A percentile compares a stretch with the other conserved stretches of the same genome.
phyloP scores from a whole-genome alignment of 495 filamentous ascomycete genomes.

The Penicillium pancosmium region DNA sequence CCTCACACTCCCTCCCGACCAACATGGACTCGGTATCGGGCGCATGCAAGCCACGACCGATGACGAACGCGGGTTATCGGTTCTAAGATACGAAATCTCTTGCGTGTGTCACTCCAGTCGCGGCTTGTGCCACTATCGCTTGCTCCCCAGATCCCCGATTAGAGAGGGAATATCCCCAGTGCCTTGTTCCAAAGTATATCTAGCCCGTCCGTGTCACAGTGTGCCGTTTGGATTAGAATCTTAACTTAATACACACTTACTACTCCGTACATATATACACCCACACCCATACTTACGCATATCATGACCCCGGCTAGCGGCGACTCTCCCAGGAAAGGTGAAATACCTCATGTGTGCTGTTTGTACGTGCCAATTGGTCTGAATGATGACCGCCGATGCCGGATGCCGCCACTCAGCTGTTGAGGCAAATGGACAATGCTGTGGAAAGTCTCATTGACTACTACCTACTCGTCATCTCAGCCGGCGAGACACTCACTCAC shows the following conservation, averaged over 20 bases:
- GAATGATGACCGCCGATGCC: not conserved
- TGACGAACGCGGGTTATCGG: conserved; percentile 2
- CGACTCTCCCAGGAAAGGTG: not conserved
- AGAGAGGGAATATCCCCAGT: not conserved
- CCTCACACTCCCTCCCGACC: not conserved
- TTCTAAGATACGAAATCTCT: not conserved
- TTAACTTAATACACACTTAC: not conserved
- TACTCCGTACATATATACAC: too few species aligned
- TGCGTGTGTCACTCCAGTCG: conserved; percentile 4
- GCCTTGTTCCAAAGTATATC: not conserved
- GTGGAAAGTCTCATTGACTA: not conserved
- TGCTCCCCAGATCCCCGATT: not conserved
- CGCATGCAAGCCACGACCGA: conserved; percentile 3
- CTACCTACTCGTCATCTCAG: not conserved
- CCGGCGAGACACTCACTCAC: not conserved
- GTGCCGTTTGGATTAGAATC: not conserved
- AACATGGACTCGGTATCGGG: conserved; percentile 2
- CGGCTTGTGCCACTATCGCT: conserved; percentile 3
- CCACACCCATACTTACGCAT: not conserved
- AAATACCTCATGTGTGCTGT: not conserved
- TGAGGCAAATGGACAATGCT: not conserved
- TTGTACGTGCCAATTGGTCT: not conserved
- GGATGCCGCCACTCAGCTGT: not conserved
- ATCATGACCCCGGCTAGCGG: conserved; percentile 2
- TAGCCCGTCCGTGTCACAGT: not conserved